Conservation (phyloP, 1,284 basidiomycete species). For the Mycosarcoma mackinlayi region DNA sequence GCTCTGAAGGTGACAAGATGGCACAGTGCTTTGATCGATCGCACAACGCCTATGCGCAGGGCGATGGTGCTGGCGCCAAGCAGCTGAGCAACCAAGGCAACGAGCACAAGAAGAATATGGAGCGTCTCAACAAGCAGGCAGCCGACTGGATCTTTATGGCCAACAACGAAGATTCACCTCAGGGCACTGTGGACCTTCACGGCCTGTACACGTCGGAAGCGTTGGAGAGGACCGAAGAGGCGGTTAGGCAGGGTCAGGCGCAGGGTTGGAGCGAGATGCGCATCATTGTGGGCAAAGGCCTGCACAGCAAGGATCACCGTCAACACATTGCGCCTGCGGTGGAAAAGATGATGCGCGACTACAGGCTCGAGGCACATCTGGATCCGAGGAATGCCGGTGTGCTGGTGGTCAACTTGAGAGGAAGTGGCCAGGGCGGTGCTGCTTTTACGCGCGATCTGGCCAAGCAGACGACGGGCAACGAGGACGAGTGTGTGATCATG, state of each 20-base stretch:
- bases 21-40: constrained; percentile 61
- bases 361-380: constrained; percentile 79
- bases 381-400: constrained; percentile 88
- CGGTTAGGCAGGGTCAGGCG: constrained; percentile 77
- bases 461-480: constrained; percentile 58
- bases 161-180: constrained; percentile 60
- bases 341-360: constrained; percentile 85
- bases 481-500: constrained; percentile 55
- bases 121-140: constrained; percentile 83
- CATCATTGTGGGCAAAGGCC: constrained; percentile 85
- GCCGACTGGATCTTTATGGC: constrained; percentile 84
- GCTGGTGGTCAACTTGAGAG: constrained; percentile 80
- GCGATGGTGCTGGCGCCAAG: constrained; percentile 84
- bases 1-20: constrained; percentile 64
- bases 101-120: constrained; percentile 81
- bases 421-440: constrained; percentile 68
- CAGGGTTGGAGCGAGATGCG: constrained; percentile 78
- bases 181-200: constrained; percentile 75
- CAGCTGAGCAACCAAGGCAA: constrained; percentile 85
- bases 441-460: constrained; percentile 62
- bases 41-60: constrained; percentile 74
- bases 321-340: constrained; percentile 95
- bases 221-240: constrained; percentile 70
- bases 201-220: constrained; percentile 90
- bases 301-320: constrained; percentile 82